Evolutionary conservation across 2,329 filamentous ascomycete species (phyloP).

Genomic region (Pyricularia pennisetigena): DNA sequence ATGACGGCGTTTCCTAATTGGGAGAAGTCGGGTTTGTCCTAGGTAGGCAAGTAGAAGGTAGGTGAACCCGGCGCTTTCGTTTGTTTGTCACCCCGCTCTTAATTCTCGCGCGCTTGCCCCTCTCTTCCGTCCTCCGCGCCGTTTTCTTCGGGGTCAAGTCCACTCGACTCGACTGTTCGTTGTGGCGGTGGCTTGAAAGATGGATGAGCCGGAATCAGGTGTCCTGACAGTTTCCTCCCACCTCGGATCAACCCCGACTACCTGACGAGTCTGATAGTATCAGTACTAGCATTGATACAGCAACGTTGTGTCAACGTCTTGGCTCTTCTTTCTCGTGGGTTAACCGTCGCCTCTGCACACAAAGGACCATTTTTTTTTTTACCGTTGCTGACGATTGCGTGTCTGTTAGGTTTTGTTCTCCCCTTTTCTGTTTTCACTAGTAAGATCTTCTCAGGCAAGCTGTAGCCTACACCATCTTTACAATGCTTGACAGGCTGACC

Average conservation of each 20-base stretch:
- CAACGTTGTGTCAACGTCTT: background rate
- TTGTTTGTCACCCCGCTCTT: no score
- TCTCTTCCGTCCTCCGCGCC: no score
- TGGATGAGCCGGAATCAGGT: no score
- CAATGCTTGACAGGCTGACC: conserved; percentile 51
- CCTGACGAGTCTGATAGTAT: background rate
- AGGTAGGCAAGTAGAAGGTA: no score
- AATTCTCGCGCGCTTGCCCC: no score
- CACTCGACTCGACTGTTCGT: no score
- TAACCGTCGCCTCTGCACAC: background rate
- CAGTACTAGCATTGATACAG: background rate
- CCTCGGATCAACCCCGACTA: background rate
- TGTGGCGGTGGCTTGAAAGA: no score
- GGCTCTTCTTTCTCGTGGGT: background rate
- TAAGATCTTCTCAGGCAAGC: conserved; percentile 57
- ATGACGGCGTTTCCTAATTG: background rate
- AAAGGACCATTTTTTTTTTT: background rate
- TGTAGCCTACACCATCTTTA: conserved; percentile 60
- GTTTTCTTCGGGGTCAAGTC: no score
- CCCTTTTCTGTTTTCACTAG: conserved; percentile 72
- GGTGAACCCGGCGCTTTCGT: no score
- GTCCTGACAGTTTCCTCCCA: background rate
- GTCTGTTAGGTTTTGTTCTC: conserved; percentile 24
- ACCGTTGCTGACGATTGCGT: background rate
- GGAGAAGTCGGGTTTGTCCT: no score